A percentile compares a stretch with the other conserved stretches of the same genome.
phyloP scores from a whole-genome alignment of 2,329 filamentous ascomycete genomes.

The Thelonectria olida region DNA sequence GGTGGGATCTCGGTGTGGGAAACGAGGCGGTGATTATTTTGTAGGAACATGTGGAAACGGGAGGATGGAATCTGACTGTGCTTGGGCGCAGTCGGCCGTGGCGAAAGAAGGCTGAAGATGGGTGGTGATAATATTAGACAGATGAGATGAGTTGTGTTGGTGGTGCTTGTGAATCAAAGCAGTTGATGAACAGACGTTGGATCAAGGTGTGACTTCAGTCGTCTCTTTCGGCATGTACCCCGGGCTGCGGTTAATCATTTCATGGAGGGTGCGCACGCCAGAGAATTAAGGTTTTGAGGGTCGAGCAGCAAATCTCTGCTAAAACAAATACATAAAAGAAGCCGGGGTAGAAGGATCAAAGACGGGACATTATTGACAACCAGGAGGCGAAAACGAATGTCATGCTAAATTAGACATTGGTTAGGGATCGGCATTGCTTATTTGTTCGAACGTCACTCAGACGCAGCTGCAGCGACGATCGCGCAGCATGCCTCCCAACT shows the following conservation, averaged over 20 bases:
- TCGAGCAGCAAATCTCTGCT: not conserved
- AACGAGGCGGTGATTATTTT: not conserved
- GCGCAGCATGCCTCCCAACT: too few relatives aligned
- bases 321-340: not conserved
- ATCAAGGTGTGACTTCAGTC: not conserved
- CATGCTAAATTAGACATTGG: too few relatives aligned
- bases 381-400: too few relatives aligned
- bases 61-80: slow-evolving; percentile 11
- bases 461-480: slow-evolving; percentile 15
- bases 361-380: too few relatives aligned
- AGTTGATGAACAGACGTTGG: not conserved
- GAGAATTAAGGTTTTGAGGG: slow-evolving; percentile 17
- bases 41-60: too few relatives aligned
- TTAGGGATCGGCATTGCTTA: too few relatives aligned
- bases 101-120: not conserved
- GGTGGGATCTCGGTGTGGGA: not conserved
- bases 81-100: not conserved
- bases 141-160: too few relatives aligned
- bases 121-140: not conserved
- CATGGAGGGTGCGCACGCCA: slow-evolving; percentile 1
- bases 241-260: too few relatives aligned
- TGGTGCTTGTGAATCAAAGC: not conserved
- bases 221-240: slow-evolving; percentile 7
- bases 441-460: slow-evolving; percentile 7
- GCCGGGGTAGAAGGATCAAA: too few relatives aligned